Base-by-base conservation (phyloP, 2,329 filamentous ascomycete genomes). In the Scopulariopsis brevicaulis region DNA sequence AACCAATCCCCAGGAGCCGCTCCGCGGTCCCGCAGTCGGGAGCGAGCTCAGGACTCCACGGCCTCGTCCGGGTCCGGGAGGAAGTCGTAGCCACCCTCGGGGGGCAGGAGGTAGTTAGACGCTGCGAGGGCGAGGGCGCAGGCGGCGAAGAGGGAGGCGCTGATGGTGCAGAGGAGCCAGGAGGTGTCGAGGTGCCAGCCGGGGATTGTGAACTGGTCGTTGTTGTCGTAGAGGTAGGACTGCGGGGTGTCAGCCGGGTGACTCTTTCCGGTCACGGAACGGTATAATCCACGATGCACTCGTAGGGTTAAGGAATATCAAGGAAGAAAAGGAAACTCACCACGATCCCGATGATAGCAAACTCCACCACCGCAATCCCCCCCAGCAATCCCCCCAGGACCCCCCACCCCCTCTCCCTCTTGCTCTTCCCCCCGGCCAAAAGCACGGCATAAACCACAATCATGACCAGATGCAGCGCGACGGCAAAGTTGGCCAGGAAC, bases 21-120 rank as follows among this genome's bases (percentile, higher is more conserved):
- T 3, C 40, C 15, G 15, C 14, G 15, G 15, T n/a, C 40, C 40
- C 46, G n/a, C 18, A 50, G 46, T 6, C n/a, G n/a, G n/a, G n/a
- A n/a, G n/a, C n/a, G n/a, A n/a, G 20, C 11, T 55, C 40, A 43
- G 15, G 28, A 7, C 32, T 51, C 24, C 25, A 15, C 54, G 22
- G 43, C 32, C 24, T 46, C 70, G 22, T 73, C 59, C 3, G 75
- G 72, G 32, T 81, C 78, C 14, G 71, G 67, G 60, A 82, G 67
- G 61, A 89, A 81, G 69, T 96, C 89, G 73, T 96, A 96, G 58
- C 90, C 92, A 65, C 88, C 89, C 69, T 96, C 92, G 0, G 84
- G 80, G 1, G 90, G 87, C 51, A 96, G 75, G 24, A 87, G 71
- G 60, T 84, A 82, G 5, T 86, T 87, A 1, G 89, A 87, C 12